Base-by-base conservation (phyloP, 768 basidiomycete species). In the Amanita subjunquillea region DNA sequence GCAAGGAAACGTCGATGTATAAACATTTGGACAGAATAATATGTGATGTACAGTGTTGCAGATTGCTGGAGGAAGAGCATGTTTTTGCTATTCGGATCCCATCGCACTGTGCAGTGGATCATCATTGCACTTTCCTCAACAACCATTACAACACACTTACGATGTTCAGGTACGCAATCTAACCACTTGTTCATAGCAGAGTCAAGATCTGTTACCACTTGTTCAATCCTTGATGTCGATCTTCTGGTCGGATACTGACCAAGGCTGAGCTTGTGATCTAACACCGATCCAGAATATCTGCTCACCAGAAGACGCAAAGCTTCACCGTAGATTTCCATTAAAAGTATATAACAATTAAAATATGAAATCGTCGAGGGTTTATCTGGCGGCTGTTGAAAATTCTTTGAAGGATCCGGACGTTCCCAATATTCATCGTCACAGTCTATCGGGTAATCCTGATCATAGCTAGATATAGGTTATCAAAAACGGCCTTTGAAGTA, bases 1-100 rank as follows among this genome's bases (percentile, higher is more conserved):
- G 86, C 85, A 53, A 92, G 83, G 65, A 87, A 90, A 3, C 85
- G 84, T 40, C 89, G 74, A 63, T 92, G 90, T 46, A 90, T 78
- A 53, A 82, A 69, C 57, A 91, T 90, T 60, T 86, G 80, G 17
- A 80, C 64, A 49, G 72, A 60, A 50, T 75, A 75, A 53, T 74
- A 76, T 4, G 62, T 69, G 2, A 67, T 68, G 56, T 74, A 68
- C 3, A 89, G 69, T 3, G 67, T 65, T 1, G 79, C 82, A 1
- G 82, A 82, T 62, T 85, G 82, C 41, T 75, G 70, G 56, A 84
- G 62, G 57, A 77, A 75, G 0, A 72, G 56, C 17, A 60, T 42
- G 49, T 72, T 58, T 45, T 68, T 58, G 32, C 66, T 61, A 27
- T 65, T 62, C 2, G 72, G 70, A 59, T 76, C 68, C 74, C 74